Evolutionary conservation across 306 rosid species (phyloP).

Genomic region (Oxytropis ochrocephala): DNA sequence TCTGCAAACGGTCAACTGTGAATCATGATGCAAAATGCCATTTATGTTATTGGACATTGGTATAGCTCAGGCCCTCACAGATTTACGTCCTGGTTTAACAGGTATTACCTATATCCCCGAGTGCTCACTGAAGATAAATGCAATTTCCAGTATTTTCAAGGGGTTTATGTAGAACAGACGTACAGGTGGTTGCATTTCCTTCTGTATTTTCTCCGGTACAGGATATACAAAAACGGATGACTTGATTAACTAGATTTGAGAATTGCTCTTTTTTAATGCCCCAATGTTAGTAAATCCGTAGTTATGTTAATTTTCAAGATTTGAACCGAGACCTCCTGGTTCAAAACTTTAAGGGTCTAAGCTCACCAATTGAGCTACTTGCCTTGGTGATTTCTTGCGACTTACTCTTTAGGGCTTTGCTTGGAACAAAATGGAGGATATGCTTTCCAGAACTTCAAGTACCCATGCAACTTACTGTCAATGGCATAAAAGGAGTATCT

Average conservation of each 20-base stretch:
- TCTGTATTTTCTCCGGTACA: constrained; percentile 1
- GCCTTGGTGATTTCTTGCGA: not conserved
- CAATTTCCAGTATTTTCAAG: constrained; percentile 69
- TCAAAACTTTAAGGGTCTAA: no score
- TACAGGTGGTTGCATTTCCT: constrained; percentile 14
- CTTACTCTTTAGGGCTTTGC: not conserved
- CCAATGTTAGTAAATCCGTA: no score
- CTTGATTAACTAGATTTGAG: constrained; percentile 5
- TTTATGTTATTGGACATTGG: not conserved
- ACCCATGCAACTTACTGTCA: constrained; percentile 3
- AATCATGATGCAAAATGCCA: constrained; percentile 17
- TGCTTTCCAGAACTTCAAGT: constrained; percentile 5
- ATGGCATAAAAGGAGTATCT: constrained; percentile 8
- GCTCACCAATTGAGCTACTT: no score
- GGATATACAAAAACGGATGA: constrained; percentile 15
- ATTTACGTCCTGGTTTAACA: constrained; percentile 32
- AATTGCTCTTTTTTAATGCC: not conserved
- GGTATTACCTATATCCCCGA: constrained; percentile 79
- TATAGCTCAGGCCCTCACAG: constrained; percentile 6
- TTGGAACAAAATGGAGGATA: constrained; percentile 18
- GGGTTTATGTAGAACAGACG: constrained; percentile 35
- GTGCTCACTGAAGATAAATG: constrained; percentile 60
- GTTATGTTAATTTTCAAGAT: no score
- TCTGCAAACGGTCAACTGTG: not conserved
- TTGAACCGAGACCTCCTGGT: no score